A percentile compares a stretch with the other conserved stretches of the same genome.
These are phyloP conservation scores for Oryza meridionalis DNA, from an alignment of 176 grass and related monocot species.

Conservation along the genomic window DNA sequence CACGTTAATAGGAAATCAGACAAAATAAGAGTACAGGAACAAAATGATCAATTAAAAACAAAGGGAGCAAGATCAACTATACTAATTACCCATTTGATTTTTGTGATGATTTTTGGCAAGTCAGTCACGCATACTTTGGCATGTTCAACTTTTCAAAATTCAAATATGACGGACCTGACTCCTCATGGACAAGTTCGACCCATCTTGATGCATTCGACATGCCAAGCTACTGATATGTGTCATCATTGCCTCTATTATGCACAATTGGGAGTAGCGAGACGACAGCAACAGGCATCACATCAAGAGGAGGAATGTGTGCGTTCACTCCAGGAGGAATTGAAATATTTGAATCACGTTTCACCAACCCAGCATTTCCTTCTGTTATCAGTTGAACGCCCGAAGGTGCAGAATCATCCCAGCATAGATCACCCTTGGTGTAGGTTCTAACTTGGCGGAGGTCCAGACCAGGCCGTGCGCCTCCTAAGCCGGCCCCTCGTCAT, in stretches of 20 bases:
- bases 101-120: too few relatives aligned
- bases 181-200: background rate
- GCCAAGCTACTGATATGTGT: too few relatives aligned
- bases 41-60: background rate
- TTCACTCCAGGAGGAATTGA: background rate
- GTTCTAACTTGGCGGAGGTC: constrained; percentile 23
- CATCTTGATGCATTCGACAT: background rate
- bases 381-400: background rate
- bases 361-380: background rate
- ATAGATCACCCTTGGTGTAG: background rate
- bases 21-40: background rate
- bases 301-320: background rate
- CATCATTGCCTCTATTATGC: background rate
- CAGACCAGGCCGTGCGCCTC: constrained; percentile 51
- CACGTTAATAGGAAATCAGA: too few relatives aligned
- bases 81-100: background rate
- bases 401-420: background rate
- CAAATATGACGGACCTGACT: too few relatives aligned
- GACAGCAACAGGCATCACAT: background rate
- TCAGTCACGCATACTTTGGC: too few relatives aligned
- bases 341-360: background rate
- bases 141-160: too few relatives aligned
- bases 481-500: constrained; percentile 45
- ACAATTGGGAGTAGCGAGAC: background rate
- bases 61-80: background rate